Base-by-base conservation (phyloP, 768 basidiomycete species). In the Agaricus bisporus region DNA sequence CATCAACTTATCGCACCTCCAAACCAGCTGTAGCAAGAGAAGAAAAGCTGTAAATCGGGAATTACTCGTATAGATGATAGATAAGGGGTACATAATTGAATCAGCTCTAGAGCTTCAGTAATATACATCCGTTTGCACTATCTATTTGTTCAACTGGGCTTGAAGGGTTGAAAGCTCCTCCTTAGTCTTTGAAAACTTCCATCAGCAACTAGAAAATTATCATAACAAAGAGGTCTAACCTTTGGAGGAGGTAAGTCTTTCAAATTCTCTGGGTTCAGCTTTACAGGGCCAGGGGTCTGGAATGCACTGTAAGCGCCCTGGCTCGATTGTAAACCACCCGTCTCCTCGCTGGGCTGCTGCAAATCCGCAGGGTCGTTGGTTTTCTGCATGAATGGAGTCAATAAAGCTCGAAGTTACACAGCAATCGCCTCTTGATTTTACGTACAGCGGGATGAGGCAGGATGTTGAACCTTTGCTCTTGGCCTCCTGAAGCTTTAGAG, bases 371-470 rank as follows among this genome's bases (percentile, higher is more conserved):
- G 83, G 59, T 86, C 71, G 57, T 86, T 85, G 5, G 78, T 70
- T 70, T 75, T 82, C 83, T 86, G 55, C 12, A 22, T 22, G 22
- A 4, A 22, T 4, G 2, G 22, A 22, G 22, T 8, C 5, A 11
- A 39, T 8, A 9, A 6, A 56, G 43, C 32, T 5, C 2, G 43
- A 36, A 4, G 35, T 17, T 25, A 18, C n/a, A 39, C n/a, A 1
- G 25, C 10, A 49, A 12, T 3, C 48, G 18, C 26, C n/a, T 12
- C 20, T 44, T 4, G 37, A 32, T 4, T 38, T 51, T 42, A 57
- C 60, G 35, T 60, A 82, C 82, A 59, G 83, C 82, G 46, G 83
- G 84, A 62, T 85, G 81, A 18, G 84, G 84, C 53, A 76, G 72
- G 60, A 80, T 85, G 45, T 66, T 67, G 65, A 76, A 83, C 1